These are phyloP conservation scores for Hymenoscyphus albidus DNA, from an alignment of 2,329 filamentous ascomycete genomes.

Conservation along the genomic window DNA sequence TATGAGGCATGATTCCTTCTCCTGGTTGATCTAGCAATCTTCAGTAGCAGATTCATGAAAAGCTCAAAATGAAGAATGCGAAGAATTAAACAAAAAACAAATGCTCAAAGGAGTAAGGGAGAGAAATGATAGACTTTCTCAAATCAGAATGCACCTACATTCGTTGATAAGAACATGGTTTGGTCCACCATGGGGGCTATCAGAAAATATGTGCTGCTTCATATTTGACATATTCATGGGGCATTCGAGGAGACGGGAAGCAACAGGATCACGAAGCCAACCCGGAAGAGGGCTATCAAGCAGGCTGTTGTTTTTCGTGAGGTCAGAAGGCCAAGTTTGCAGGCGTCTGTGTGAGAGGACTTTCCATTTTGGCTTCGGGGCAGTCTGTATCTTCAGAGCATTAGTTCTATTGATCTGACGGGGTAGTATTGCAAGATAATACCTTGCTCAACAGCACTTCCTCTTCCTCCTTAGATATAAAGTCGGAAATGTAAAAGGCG, in stretches of 20 bases:
- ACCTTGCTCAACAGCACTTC: constrained; percentile 67
- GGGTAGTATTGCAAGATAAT: constrained; percentile 13
- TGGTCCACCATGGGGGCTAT: constrained; percentile 69
- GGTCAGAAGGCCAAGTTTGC: constrained; percentile 83
- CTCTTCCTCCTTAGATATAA: constrained; percentile 76
- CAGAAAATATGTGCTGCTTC: constrained; percentile 47
- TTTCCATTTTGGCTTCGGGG: constrained; percentile 78
- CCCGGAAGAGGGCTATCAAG: constrained; percentile 68
- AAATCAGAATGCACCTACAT: constrained; percentile 38
- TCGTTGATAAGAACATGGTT: constrained; percentile 96
- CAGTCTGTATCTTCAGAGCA: constrained; percentile 47
- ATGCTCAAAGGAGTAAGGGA: neutral
- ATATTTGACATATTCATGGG: constrained; percentile 35
- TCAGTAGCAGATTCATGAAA: neutral
- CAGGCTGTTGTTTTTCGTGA: constrained; percentile 71
- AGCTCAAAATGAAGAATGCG: neutral
- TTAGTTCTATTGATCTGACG: constrained; percentile 1
- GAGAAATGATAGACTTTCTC: neutral
- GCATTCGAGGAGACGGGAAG: constrained; percentile 56
- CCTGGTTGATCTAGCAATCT: constrained; percentile 56
- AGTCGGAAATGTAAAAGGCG: constrained; percentile 83
- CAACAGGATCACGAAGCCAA: constrained; percentile 70
- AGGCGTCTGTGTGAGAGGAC: constrained; percentile 82
- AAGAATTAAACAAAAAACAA: neutral
- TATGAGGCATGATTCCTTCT: constrained; percentile 95